Conservation (phyloP, 106 monocot species). For the Agapanthus africanus region DNA sequence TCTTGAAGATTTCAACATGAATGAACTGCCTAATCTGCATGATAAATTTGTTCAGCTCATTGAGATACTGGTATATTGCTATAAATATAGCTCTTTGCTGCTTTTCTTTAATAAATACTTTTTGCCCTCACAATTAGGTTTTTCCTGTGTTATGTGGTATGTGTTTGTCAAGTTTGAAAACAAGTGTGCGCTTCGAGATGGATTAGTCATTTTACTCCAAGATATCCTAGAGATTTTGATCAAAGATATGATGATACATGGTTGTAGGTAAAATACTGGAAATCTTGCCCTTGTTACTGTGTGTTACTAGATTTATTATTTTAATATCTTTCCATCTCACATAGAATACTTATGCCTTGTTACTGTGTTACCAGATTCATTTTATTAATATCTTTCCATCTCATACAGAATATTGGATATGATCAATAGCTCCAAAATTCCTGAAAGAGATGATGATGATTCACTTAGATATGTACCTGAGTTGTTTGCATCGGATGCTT, state of each 20-base stretch:
- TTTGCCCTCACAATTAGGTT: too few species aligned
- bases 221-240: conserved; percentile 59
- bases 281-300: not conserved
- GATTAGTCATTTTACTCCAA: conserved; percentile 56
- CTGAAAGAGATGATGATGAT: conserved; percentile 18
- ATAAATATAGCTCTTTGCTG: too few species aligned
- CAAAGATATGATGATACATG: conserved; percentile 55
- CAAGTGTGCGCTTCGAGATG: conserved; percentile 27
- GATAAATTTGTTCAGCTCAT: conserved; percentile 36
- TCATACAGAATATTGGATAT: conserved; percentile 45
- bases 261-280: conserved; percentile 26
- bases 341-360: too few species aligned
- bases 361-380: too few species aligned
- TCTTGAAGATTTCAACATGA: conserved; percentile 41
- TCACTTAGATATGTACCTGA: conserved; percentile 20
- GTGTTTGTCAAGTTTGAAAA: conserved; percentile 38
- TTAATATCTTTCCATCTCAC: too few species aligned
- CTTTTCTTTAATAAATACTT: too few species aligned
- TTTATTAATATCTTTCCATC: too few species aligned
- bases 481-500: conserved; percentile 41
- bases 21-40: conserved; percentile 32
- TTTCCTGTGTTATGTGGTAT: too few species aligned
- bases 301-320: not conserved
- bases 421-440: conserved; percentile 24
- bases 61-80: conserved; percentile 59